A percentile compares a stretch with the other conserved stretches of the same genome.
Conservation (phyloP, 768 basidiomycete species). For the Strobilomyces echinocephalus region DNA sequence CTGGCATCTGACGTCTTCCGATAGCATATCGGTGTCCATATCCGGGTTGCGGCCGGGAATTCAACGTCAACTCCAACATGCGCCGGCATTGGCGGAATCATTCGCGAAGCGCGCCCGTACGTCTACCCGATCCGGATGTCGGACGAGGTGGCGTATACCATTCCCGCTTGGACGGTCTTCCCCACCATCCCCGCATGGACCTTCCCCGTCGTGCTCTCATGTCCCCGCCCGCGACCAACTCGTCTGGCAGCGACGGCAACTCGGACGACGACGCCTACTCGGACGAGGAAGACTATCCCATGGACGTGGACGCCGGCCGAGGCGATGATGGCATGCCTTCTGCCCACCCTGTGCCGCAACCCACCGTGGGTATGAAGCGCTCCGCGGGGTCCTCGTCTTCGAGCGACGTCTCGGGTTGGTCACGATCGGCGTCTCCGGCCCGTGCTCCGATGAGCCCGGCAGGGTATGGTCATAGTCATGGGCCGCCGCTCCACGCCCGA, state of each 20-base stretch:
- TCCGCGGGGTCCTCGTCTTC: constrained; percentile 21
- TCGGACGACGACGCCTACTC: constrained; percentile 27
- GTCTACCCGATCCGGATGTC: constrained; percentile 21
- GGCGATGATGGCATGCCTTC: constrained; percentile 15
- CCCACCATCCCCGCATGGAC: constrained; percentile 9
- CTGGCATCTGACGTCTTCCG: constrained; percentile 9
- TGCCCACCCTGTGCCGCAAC: constrained; percentile 3
- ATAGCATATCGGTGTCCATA: constrained; percentile 71
- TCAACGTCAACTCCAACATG: constrained; percentile 86
- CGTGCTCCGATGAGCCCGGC: constrained; percentile 2
- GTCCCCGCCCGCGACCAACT: constrained; percentile 29
- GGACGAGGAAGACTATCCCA: constrained; percentile 24
- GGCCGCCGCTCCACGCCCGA: constrained; percentile 14
- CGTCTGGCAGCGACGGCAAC: constrained; percentile 26
- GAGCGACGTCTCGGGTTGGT: constrained; percentile 24
- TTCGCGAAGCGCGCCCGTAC: constrained; percentile 24
- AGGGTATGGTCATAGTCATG: constrained; percentile 15
- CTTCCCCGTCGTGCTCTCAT: constrained; percentile 18
- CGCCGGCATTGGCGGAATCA: constrained; percentile 75
- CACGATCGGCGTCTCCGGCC: constrained; percentile 26
- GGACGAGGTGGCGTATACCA: constrained; percentile 10
- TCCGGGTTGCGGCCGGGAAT: constrained; percentile 69
- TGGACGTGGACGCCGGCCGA: constrained; percentile 20
- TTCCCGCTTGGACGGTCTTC: constrained; percentile 4
- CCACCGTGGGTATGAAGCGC: constrained; percentile 6